Evolutionary conservation across 805 yeast species (phyloP).

Genomic region (Candida krabiensis): DNA sequence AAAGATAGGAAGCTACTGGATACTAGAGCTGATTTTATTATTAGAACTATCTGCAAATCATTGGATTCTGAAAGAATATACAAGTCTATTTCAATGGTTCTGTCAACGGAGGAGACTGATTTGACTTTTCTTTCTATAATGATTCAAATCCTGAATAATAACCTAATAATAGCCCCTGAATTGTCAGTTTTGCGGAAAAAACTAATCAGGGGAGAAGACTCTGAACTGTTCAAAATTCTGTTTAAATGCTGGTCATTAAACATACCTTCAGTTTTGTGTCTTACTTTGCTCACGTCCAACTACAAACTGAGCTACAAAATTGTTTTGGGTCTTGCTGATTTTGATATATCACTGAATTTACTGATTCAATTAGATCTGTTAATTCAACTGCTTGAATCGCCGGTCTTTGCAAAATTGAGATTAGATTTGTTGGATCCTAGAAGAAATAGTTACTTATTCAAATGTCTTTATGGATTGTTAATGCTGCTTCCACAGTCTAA

Average conservation of each 20-base stretch:
- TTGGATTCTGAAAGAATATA: conserved; percentile 82
- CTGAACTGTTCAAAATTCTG: conserved; percentile 61
- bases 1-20: conserved; percentile 67
- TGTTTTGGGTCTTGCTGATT: conserved; percentile 74
- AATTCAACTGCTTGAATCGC: conserved; percentile 89
- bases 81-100: conserved; percentile 72
- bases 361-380: conserved; percentile 85
- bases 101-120: conserved; percentile 56
- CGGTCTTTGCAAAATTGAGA: conserved; percentile 84
- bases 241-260: conserved; percentile 92
- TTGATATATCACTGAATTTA: conserved; percentile 75
- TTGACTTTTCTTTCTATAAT: conserved; percentile 73
- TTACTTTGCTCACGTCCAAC: conserved; percentile 83
- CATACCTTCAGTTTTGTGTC: conserved; percentile 81
- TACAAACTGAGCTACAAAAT: conserved; percentile 87
- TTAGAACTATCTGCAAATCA: conserved; percentile 79
- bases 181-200: conserved; percentile 66
- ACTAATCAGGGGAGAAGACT: conserved; percentile 36
- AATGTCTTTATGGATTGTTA: conserved; percentile 85
- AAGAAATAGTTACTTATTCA: conserved; percentile 74
- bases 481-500: conserved; percentile 94
- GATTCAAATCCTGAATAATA: conserved; percentile 85
- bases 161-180: conserved; percentile 83
- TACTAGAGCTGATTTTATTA: conserved; percentile 75
- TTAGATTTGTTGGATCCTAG: conserved; percentile 88